Percentiles rank a stretch among this genome's conserved stretches.
phyloP scores from a whole-genome alignment of 2,329 filamentous ascomycete species.

The Calonectria pseudoreteaudii region DNA sequence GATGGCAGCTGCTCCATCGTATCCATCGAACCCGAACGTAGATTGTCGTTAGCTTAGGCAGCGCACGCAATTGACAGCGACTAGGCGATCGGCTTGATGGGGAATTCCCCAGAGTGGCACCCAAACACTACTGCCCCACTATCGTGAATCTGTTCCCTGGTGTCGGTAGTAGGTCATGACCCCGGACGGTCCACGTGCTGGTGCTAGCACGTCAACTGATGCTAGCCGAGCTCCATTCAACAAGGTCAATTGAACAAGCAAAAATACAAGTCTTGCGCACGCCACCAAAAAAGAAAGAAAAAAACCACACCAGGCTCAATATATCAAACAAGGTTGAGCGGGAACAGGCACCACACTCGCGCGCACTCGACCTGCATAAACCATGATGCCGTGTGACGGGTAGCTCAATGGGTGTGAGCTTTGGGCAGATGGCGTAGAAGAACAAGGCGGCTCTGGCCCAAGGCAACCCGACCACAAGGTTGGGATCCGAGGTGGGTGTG shows the following conservation, averaged over 20 bases:
- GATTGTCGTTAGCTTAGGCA: constrained; percentile 25
- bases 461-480: constrained; percentile 17
- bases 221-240: neutral
- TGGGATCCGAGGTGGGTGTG: neutral
- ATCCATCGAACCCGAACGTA: constrained; percentile 8
- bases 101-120: constrained; percentile 23
- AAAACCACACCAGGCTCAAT: neutral
- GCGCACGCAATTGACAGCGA: constrained; percentile 10
- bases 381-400: constrained; percentile 4
- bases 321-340: neutral
- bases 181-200: constrained; percentile 11
- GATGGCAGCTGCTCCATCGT: neutral
- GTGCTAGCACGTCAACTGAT: neutral
- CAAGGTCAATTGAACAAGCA: neutral
- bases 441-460: neutral
- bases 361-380: constrained; percentile 19
- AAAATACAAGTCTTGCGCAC: neutral
- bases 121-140: neutral
- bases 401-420: neutral
- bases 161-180: constrained; percentile 14
- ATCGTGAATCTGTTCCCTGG: neutral
- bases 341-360: neutral
- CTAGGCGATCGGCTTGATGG: constrained; percentile 27
- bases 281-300: neutral
- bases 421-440: neutral